A percentile compares a stretch with the other conserved stretches of the same genome.
These are phyloP conservation scores for Ganoderma leucocontextum DNA, from an alignment of 1,284 basidiomycete genomes.

Conservation along the genomic window DNA sequence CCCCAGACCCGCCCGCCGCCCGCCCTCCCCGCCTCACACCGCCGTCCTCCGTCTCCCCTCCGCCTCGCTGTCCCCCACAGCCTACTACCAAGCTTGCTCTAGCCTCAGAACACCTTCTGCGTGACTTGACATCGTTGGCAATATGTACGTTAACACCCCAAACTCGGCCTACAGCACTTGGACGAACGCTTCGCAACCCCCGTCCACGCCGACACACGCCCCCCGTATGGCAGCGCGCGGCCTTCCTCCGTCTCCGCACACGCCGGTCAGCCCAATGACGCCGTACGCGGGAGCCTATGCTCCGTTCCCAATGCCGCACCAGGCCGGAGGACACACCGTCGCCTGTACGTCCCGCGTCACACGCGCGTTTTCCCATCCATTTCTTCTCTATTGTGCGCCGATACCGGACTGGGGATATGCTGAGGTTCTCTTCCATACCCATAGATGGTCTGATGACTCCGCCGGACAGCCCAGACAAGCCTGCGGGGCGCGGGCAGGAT, in stretches of 20 bases:
- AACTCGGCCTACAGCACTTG: constrained; percentile 20
- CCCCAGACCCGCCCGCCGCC: constrained; percentile 25
- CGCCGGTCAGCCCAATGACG: constrained; percentile 17
- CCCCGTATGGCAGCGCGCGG: constrained; percentile 24
- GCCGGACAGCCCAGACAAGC: constrained; percentile 35
- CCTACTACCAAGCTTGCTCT: constrained; percentile 1
- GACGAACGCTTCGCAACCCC: constrained; percentile 19
- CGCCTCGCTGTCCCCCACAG: constrained; percentile 2
- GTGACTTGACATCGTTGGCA: constrained; percentile 2
- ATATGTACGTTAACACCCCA: constrained; percentile 29
- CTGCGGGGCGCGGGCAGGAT: constrained; percentile 15
- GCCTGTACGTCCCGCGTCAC: constrained; percentile 27
- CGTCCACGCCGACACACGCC: constrained; percentile 26
- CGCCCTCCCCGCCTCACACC: constrained; percentile 26
- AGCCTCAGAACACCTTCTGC: neutral
- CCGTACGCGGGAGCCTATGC: constrained; percentile 19
- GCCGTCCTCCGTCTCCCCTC: constrained; percentile 6
- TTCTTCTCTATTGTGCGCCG: constrained; percentile 21
- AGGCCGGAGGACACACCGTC: constrained; percentile 16
- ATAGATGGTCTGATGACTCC: constrained; percentile 41
- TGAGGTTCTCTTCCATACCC: neutral
- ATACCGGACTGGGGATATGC: neutral
- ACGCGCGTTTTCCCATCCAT: neutral
- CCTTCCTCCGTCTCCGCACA: constrained; percentile 20
- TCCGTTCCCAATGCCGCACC: constrained; percentile 16